Percentiles rank a stretch among this genome's conserved stretches.
phyloP scores from a whole-genome alignment of 768 basidiomycete genomes.

The Boletellus ananas region DNA sequence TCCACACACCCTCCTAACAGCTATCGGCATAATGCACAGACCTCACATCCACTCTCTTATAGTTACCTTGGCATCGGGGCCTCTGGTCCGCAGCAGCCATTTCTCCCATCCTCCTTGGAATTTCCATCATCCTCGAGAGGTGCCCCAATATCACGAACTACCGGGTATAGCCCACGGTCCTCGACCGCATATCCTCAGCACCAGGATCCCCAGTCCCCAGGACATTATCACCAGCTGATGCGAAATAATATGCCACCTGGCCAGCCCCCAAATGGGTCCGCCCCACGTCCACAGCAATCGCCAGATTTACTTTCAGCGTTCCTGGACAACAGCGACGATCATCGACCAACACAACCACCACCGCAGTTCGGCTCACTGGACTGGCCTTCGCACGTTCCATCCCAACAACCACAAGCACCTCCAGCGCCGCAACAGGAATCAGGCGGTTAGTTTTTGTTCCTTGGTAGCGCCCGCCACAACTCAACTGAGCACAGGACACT shows the following conservation, averaged over 20 bases:
- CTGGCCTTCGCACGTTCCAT: constrained; percentile 31
- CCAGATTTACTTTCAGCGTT: constrained; percentile 29
- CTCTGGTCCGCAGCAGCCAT: constrained; percentile 20
- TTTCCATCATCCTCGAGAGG: constrained; percentile 30
- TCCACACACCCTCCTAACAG: constrained; percentile 24
- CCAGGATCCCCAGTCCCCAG: constrained; percentile 30
- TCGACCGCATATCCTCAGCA: constrained; percentile 24
- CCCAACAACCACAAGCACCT: constrained; percentile 20
- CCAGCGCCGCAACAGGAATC: constrained; percentile 24
- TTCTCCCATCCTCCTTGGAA: constrained; percentile 27
- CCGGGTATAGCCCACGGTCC: constrained; percentile 26
- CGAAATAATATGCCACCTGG: constrained; percentile 24
- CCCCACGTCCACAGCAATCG: constrained; percentile 23
- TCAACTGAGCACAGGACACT: constrained; percentile 16
- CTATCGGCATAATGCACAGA: constrained; percentile 28
- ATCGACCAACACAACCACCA: constrained; percentile 16
- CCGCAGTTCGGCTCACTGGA: constrained; percentile 29
- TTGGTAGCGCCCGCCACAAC: neutral
- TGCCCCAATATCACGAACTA: constrained; percentile 18
- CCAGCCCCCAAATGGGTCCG: constrained; percentile 15
- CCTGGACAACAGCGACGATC: constrained; percentile 29
- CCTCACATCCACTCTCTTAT: constrained; percentile 27
- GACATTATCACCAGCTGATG: constrained; percentile 30
- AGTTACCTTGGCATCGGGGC: constrained; percentile 20
- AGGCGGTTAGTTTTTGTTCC: constrained; percentile 9